Base-by-base conservation (phyloP, 768 basidiomycete genomes). In the Strobilomyces confusus region DNA sequence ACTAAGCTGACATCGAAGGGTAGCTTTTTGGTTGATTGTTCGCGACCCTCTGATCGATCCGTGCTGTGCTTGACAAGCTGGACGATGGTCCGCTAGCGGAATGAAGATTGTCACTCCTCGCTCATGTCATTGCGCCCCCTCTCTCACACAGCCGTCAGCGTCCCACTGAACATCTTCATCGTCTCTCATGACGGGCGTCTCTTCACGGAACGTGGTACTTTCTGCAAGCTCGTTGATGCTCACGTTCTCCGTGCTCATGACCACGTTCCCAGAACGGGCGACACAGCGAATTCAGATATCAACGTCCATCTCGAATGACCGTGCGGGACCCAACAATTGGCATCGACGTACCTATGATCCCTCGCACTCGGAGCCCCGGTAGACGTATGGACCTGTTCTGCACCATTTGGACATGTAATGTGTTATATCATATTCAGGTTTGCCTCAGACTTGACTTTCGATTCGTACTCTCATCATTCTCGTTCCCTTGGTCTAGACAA, bases 81-180 rank as follows among this genome's bases (percentile, higher is more conserved):
- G n/a, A n/a, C n/a, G n/a, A n/a, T n/a, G n/a, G n/a, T n/a, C n/a
- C n/a, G n/a, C n/a, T n/a, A n/a, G n/a, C n/a, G n/a, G n/a, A n/a
- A n/a, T n/a, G n/a, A n/a, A n/a, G n/a, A n/a, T n/a, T 33, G 7
- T 26, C 33, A 22, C 17, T 19, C 26, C 19, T 45, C 29, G 12
- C 48, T 52, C 15, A 52, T 7, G 29, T n/a, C 12, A 3, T 44
- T n/a, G 14, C 3, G 1, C 5, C 8, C 9, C 19, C 20, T n/a
- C n/a, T n/a, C n/a, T n/a, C n/a, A n/a, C n/a, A 34, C 57, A 87
- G 86, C 69, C 87, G 7, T 83, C 84, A 0, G 87, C 9, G 85
- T 89, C 5, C 87, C 87, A 2, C 75, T 89, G 44, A 89, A 89
- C 66, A 58, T 85, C 6, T 88, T 89, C 56, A 87, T 89, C 30